Conservation (phyloP, 768 basidiomycete species). For the Amanita thiersii region DNA sequence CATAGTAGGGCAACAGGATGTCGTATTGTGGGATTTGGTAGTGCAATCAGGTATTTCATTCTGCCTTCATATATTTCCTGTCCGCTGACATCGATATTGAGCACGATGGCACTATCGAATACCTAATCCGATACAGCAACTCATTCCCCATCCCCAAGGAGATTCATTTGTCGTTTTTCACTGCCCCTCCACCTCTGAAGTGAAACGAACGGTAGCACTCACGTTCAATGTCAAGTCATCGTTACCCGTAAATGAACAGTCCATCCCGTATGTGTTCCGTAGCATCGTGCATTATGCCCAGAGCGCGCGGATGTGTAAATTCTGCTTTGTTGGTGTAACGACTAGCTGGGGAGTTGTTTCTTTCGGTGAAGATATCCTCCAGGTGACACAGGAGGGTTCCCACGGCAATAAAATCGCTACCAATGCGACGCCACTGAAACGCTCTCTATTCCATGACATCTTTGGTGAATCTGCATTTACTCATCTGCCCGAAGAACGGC, state of each 20-base stretch:
- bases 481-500: conserved; percentile 17
- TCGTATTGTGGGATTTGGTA: conserved; percentile 72
- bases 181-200: conserved; percentile 18
- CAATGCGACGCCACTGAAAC: conserved; percentile 20
- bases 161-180: conserved; percentile 57
- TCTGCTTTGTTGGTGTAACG: conserved; percentile 66
- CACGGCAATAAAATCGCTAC: conserved; percentile 11
- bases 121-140: conserved; percentile 4
- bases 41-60: conserved; percentile 44
- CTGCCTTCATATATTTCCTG: background rate
- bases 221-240: conserved; percentile 41
- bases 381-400: conserved; percentile 33
- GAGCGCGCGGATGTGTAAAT: conserved; percentile 24
- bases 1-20: conserved; percentile 34
- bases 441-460: conserved; percentile 83
- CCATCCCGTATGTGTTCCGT: conserved; percentile 58
- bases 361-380: conserved; percentile 51
- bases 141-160: conserved; percentile 15
- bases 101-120: conserved; percentile 4
- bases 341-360: conserved; percentile 54
- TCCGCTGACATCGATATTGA: background rate
- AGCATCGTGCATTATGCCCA: conserved; percentile 32
- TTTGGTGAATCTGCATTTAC: conserved; percentile 74
- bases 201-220: conserved; percentile 29
- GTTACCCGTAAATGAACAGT: conserved; percentile 30